These are phyloP conservation scores for Monilinia laxa DNA, from an alignment of 2,329 filamentous ascomycete species.

Conservation along the genomic window DNA sequence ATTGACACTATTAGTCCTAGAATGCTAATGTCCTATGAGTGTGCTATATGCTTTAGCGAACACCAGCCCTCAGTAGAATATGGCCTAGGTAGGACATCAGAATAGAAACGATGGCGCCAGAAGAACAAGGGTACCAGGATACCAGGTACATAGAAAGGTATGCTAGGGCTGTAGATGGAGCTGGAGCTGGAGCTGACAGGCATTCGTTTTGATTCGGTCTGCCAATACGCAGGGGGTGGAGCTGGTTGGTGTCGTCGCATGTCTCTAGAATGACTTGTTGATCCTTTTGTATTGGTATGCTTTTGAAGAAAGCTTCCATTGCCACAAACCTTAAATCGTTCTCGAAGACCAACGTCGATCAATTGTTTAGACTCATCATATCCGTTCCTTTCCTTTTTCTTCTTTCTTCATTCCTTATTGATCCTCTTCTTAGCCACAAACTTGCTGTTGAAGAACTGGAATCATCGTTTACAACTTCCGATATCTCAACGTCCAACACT, in stretches of 20 bases:
- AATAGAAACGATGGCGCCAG: constrained; percentile 36
- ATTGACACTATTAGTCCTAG: constrained; percentile 10
- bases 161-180: constrained; percentile 36
- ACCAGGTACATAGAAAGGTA: constrained; percentile 24
- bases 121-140: constrained; percentile 32
- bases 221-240: constrained; percentile 30
- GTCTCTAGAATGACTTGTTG: constrained; percentile 27
- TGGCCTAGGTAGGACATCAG: constrained; percentile 30
- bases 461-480: constrained; percentile 23
- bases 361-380: constrained; percentile 10
- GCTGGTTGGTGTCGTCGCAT: constrained; percentile 39
- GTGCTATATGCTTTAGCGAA: constrained; percentile 8
- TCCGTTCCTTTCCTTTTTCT: constrained; percentile 3
- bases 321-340: constrained; percentile 26
- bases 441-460: constrained; percentile 21
- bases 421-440: constrained; percentile 10
- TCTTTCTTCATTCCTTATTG: constrained; percentile 8
- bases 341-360: constrained; percentile 1
- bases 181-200: constrained; percentile 35
- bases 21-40: constrained; percentile 8
- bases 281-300: constrained; percentile 31
- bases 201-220: constrained; percentile 35
- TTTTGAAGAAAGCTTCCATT: constrained; percentile 32
- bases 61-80: constrained; percentile 15
- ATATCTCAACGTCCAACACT: constrained; percentile 24